phyloP scores from a whole-genome alignment of 768 basidiomycete genomes.

The Heimioporus sp. region DNA sequence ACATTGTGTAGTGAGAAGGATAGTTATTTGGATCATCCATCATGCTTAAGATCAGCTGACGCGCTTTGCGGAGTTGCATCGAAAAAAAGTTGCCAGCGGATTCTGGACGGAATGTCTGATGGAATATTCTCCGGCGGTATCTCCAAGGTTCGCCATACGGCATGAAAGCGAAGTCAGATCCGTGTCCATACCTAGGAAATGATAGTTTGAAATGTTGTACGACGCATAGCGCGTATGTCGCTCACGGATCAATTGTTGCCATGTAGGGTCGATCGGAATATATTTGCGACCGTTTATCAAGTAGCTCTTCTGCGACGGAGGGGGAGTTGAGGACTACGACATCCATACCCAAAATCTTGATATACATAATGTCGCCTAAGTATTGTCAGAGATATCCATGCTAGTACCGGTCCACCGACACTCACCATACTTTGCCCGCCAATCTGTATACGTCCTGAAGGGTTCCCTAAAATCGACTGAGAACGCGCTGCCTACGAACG shows the following conservation, averaged over 20 bases:
- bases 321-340: conserved; percentile 43
- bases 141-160: no score
- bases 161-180: not conserved
- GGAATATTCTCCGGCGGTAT: no score
- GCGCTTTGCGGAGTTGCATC: no score
- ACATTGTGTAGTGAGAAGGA: no score
- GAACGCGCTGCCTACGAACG: not conserved
- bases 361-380: conserved; percentile 44
- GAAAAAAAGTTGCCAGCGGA: no score
- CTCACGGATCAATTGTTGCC: conserved; percentile 7
- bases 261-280: conserved; percentile 48
- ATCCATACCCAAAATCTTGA: conserved; percentile 43
- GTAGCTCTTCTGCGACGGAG: conserved; percentile 40
- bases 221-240: not conserved
- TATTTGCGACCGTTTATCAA: conserved; percentile 42
- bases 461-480: not conserved
- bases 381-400: not conserved
- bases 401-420: not conserved
- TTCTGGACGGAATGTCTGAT: no score
- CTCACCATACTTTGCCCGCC: conserved; percentile 6
- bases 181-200: conserved; percentile 1
- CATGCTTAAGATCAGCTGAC: no score
- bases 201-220: no score
- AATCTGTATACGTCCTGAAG: conserved; percentile 7
- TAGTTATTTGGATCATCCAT: no score